Conservation (phyloP, 805 yeast genomes). For the Candida namnaoensis region DNA sequence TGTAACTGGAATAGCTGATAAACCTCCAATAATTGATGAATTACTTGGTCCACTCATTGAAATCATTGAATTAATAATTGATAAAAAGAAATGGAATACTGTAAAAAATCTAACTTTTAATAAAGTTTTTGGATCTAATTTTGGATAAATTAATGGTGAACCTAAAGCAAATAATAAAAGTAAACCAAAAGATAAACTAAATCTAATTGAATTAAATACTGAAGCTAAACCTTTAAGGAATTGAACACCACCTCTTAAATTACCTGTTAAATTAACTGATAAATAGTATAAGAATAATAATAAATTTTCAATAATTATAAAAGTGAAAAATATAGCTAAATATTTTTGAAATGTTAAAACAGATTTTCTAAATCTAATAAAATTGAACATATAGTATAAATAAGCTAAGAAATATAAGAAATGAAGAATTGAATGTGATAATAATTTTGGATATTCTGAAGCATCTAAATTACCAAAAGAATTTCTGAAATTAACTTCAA, state of each 20-base stretch:
- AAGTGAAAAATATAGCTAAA: conserved; percentile 70
- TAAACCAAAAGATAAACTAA: conserved; percentile 77
- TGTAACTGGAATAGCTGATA: conserved; percentile 41
- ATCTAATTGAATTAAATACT: conserved; percentile 62
- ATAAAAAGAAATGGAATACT: conserved; percentile 40
- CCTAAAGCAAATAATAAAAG: conserved; percentile 77
- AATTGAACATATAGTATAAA: conserved; percentile 70
- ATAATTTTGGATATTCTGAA: conserved; percentile 77
- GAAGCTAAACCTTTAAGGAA: conserved; percentile 68
- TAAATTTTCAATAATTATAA: conserved; percentile 71
- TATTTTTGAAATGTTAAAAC: conserved; percentile 80
- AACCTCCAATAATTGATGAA: conserved; percentile 34
- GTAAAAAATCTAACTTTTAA: conserved; percentile 51
- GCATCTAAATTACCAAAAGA: conserved; percentile 83
- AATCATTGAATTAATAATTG: conserved; percentile 37
- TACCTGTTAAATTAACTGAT: conserved; percentile 52
- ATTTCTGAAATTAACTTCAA: conserved; percentile 73
- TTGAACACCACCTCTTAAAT: conserved; percentile 38
- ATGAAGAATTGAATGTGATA: conserved; percentile 79
- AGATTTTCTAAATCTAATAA: conserved; percentile 73
- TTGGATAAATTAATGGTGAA: conserved; percentile 82
- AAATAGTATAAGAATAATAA: conserved; percentile 86
- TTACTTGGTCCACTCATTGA: conserved; percentile 27
- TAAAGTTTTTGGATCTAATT: conserved; percentile 65
- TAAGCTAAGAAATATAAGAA: conserved; percentile 70